Conservation (phyloP, 2,329 filamentous ascomycete species). For the Arthrobotrys musiformis region DNA sequence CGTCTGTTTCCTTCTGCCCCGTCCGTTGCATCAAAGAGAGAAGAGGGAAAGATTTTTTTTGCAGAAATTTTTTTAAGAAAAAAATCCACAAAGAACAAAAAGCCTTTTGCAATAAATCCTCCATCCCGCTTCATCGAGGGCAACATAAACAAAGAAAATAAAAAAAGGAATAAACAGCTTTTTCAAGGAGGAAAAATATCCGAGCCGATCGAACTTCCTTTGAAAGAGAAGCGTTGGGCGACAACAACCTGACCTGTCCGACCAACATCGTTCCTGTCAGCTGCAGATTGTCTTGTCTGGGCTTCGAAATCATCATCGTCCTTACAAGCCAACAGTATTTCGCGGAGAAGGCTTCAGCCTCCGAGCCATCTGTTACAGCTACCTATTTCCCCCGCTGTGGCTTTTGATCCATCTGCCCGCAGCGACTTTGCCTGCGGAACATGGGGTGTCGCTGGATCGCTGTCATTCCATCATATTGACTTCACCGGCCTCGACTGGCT, state of each 20-base stretch:
- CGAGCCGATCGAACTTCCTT: slow-evolving; percentile 33
- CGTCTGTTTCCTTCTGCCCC: slow-evolving; percentile 35
- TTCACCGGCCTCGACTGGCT: slow-evolving; percentile 29
- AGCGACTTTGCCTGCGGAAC: slow-evolving; percentile 40
- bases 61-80: neutral
- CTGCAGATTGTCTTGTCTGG: slow-evolving; percentile 13
- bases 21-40: neutral
- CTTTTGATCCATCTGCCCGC: slow-evolving; percentile 15
- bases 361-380: neutral
- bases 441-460: slow-evolving; percentile 54
- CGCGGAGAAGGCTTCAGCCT: neutral
- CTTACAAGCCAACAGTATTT: neutral
- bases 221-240: slow-evolving; percentile 38
- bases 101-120: slow-evolving; percentile 20
- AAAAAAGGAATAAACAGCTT: neutral
- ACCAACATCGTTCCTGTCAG: slow-evolving; percentile 21
- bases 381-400: slow-evolving; percentile 6
- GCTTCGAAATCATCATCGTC: slow-evolving; percentile 11
- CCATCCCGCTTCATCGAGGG: slow-evolving; percentile 31
- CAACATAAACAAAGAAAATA: neutral
- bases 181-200: slow-evolving; percentile 23
- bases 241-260: slow-evolving; percentile 48
- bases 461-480: slow-evolving; percentile 50
- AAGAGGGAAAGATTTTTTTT: neutral
- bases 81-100: neutral